Percentiles rank a stretch among this genome's conserved stretches.
phyloP scores from a whole-genome alignment of 2,329 filamentous ascomycete genomes.

The Simplicillium aogashimaense region DNA sequence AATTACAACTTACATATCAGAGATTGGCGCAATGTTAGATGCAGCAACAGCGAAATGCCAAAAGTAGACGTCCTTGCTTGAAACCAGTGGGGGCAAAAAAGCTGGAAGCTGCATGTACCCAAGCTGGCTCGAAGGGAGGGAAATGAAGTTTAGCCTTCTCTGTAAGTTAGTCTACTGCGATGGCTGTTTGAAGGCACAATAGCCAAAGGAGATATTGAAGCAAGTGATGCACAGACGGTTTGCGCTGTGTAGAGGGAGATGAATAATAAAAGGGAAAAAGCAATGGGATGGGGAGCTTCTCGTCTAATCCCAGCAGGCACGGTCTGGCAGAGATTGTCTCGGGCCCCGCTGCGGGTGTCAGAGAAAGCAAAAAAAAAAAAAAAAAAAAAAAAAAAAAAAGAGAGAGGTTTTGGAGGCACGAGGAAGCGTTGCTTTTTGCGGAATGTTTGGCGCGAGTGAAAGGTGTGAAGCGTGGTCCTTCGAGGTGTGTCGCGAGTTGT shows the following conservation, averaged over 20 bases:
- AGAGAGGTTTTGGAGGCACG: neutral
- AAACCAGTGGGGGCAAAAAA: constrained; percentile 3
- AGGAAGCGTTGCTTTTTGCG: neutral
- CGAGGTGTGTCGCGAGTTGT: too few species aligned
- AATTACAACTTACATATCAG: constrained; percentile 6
- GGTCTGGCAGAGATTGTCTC: neutral
- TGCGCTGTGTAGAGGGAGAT: too few species aligned
- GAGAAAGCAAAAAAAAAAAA: neutral
- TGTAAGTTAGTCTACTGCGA: too few species aligned
- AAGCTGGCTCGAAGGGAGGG: constrained; percentile 6
- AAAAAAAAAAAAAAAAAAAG: neutral
- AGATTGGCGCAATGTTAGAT: neutral
- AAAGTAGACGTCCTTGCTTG: neutral
- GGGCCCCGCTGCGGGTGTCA: neutral
- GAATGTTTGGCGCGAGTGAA: too few species aligned
- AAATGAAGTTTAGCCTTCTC: constrained; percentile 4
- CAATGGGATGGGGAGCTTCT: too few species aligned
- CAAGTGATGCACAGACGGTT: too few species aligned
- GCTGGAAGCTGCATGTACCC: constrained; percentile 2
- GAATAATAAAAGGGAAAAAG: too few species aligned
- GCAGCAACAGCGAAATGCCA: neutral
- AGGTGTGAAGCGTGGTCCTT: too few species aligned
- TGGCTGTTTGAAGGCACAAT: too few species aligned
- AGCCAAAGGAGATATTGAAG: too few species aligned
- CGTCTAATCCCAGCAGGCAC: neutral